phyloP scores from a whole-genome alignment of 2,329 filamentous ascomycete genomes.

The Sporothrix mexicana region DNA sequence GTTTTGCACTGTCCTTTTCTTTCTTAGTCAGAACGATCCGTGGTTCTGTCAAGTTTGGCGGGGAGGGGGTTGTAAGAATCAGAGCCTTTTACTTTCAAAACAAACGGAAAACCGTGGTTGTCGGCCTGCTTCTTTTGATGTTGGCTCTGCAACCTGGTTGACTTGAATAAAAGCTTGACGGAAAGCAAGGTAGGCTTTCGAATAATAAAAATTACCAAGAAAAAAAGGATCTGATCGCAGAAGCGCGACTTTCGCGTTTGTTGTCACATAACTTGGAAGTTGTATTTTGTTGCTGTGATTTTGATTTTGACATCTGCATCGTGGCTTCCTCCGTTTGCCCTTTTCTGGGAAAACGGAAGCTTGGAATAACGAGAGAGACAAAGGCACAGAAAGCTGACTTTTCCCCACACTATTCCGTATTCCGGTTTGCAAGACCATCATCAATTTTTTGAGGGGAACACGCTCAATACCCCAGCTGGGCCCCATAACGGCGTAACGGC shows the following conservation, averaged over 20 bases:
- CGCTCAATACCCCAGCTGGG: neutral
- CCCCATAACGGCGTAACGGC: neutral
- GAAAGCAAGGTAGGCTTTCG: neutral
- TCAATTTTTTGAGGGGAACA: neutral
- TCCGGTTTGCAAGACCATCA: neutral
- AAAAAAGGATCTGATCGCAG: neutral
- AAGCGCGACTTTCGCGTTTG: slow-evolving; percentile 14
- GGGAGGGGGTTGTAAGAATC: neutral
- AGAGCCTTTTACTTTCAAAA: slow-evolving; percentile 5
- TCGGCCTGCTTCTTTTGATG: neutral
- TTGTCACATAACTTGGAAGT: neutral
- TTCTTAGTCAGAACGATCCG: neutral
- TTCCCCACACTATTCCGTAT: slow-evolving; percentile 9
- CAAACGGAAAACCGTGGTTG: slow-evolving; percentile 3
- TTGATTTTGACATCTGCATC: neutral
- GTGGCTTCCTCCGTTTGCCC: neutral
- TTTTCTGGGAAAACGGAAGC: neutral
- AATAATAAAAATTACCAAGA: neutral
- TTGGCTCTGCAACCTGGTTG: slow-evolving; percentile 1
- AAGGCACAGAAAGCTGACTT: neutral
- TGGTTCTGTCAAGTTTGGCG: slow-evolving; percentile 14
- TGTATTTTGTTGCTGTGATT: neutral
- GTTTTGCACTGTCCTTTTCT: neutral
- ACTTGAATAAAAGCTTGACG: neutral
- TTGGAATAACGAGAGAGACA: neutral